These are phyloP conservation scores for Skeletonema grethae DNA, from an alignment of 108 stramenopile genomes.

Conservation along the genomic window DNA sequence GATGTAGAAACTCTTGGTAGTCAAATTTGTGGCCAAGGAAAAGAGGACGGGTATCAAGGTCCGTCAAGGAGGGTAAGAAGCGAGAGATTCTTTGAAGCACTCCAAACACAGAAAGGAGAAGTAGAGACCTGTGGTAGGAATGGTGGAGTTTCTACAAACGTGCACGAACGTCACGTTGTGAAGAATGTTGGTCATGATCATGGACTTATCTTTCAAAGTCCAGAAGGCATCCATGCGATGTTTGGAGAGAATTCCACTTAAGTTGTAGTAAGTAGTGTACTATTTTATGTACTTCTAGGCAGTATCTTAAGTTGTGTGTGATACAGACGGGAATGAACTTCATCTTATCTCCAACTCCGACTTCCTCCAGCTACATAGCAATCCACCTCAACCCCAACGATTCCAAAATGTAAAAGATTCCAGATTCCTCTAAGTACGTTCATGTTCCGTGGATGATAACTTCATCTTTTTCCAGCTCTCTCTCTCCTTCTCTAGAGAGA, in stretches of 20 bases:
- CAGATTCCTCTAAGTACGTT: no score
- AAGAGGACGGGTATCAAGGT: conserved; percentile 69
- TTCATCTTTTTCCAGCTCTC: no score
- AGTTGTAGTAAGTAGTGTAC: no score
- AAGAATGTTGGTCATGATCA: conserved; percentile 77
- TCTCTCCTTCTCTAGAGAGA: no score
- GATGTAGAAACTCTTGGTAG: conserved; percentile 52
- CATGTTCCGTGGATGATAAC: no score
- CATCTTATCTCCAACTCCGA: no score
- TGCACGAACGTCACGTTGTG: conserved; percentile 61
- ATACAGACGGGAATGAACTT: no score
- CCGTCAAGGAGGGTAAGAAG: conserved; percentile 61
- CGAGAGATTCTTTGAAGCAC: conserved; percentile 48
- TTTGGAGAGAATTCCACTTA: conserved; percentile 41
- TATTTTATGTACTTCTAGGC: no score
- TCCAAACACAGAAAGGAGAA: conserved; percentile 29
- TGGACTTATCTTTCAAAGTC: conserved; percentile 70
- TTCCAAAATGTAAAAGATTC: no score
- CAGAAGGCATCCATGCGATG: conserved; percentile 52
- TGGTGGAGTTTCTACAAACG: conserved; percentile 18
- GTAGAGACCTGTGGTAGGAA: conserved; percentile 11
- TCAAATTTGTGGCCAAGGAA: conserved; percentile 35
- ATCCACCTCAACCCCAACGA: no score
- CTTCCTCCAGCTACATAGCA: no score
- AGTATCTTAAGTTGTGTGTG: no score